Evolutionary conservation across 2,329 filamentous ascomycete genomes (phyloP).

Genomic region (Diaporthe sp.): DNA sequence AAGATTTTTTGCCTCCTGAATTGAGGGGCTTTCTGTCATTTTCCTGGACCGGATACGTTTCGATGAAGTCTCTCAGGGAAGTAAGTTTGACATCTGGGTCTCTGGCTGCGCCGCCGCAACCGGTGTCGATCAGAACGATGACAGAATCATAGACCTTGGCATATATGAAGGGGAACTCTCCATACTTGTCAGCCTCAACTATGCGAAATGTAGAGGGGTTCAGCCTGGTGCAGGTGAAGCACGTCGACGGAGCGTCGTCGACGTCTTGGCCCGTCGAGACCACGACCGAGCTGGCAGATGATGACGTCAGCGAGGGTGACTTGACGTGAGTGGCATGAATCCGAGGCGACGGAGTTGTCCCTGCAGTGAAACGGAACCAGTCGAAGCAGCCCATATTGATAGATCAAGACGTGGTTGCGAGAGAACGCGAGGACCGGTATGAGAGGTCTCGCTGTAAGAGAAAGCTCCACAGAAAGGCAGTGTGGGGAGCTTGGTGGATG

Average conservation of each 20-base stretch:
- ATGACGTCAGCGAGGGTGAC: slow-evolving; percentile 1
- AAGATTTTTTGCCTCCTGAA: slow-evolving; percentile 49
- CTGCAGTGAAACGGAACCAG: not conserved
- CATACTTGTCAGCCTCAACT: slow-evolving; percentile 58
- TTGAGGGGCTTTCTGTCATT: slow-evolving; percentile 56
- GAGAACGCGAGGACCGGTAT: not conserved
- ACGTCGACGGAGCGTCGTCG: slow-evolving; percentile 19
- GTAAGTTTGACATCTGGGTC: slow-evolving; percentile 44
- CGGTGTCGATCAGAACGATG: slow-evolving; percentile 60
- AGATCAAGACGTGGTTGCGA: not conserved
- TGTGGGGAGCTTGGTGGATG: not conserved
- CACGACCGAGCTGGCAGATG: not conserved
- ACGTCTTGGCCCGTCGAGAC: not conserved
- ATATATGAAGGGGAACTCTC: slow-evolving; percentile 62
- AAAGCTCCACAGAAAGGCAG: no score
- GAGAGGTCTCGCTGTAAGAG: no score
- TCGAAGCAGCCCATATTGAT: slow-evolving; percentile 15
- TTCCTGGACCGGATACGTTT: slow-evolving; percentile 53
- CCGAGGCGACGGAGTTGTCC: not conserved
- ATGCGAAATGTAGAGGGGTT: slow-evolving; percentile 60
- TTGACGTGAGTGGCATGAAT: not conserved
- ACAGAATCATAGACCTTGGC: slow-evolving; percentile 56
- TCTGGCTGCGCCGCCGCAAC: slow-evolving; percentile 56
- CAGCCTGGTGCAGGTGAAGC: slow-evolving; percentile 46
- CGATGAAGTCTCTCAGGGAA: slow-evolving; percentile 57